Percentiles rank a stretch among this genome's conserved stretches.
Evolutionary conservation across 176 grass and related monocot genomes (phyloP).

Genomic region (Thinopyrum elongatum): DNA sequence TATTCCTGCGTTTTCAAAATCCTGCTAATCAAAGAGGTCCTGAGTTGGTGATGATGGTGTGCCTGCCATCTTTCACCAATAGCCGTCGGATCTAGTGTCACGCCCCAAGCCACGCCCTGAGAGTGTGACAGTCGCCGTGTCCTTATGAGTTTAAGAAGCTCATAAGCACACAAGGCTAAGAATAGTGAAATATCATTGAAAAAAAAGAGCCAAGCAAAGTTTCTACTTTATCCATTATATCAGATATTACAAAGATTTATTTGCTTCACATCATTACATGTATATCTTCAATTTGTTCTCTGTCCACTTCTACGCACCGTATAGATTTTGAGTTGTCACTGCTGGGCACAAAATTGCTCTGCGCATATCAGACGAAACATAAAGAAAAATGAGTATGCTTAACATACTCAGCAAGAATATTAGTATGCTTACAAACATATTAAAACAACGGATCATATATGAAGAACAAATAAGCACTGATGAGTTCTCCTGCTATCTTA

Average conservation of each 20-base stretch:
- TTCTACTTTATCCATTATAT: neutral
- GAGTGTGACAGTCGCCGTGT: neutral
- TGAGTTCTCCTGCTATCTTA: no score
- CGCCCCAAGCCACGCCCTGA: neutral
- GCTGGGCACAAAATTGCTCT: neutral
- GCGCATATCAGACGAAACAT: neutral
- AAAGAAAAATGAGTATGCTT: neutral
- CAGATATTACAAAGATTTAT: no score
- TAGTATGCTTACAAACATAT: neutral
- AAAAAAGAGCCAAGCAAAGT: neutral
- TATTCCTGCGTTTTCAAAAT: no score
- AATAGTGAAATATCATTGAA: neutral
- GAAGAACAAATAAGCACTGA: no score
- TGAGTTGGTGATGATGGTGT: no score
- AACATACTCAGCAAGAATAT: neutral
- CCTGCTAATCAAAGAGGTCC: no score
- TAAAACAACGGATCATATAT: no score
- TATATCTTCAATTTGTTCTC: no score
- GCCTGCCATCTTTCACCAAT: no score
- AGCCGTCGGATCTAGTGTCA: no score
- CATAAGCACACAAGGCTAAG: neutral
- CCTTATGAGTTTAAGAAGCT: neutral
- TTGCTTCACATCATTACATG: no score
- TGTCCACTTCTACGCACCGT: no score
- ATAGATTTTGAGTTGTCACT: neutral